Percentiles rank a stretch among this genome's conserved stretches.
These are phyloP conservation scores for Xylaria sp. DNA, from an alignment of 2,329 filamentous ascomycete genomes.

Conservation along the genomic window DNA sequence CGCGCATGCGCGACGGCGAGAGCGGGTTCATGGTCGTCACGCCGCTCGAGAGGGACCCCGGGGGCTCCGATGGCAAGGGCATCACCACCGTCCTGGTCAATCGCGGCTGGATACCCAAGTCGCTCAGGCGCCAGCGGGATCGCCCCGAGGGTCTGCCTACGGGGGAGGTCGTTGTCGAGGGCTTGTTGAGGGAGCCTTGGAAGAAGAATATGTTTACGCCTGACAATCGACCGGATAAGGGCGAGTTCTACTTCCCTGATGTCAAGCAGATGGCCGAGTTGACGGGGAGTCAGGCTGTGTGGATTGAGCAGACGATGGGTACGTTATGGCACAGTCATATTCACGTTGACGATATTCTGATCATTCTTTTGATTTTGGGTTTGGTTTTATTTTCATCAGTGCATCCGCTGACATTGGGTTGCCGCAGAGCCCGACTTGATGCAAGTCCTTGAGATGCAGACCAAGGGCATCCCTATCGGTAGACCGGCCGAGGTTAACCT, in stretches of 20 bases:
- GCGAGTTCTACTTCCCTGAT: constrained; percentile 95
- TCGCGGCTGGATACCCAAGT: constrained; percentile 90
- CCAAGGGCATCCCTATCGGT: constrained; percentile 88
- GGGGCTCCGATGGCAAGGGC: not conserved
- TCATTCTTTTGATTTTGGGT: not conserved
- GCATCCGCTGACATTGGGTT: constrained; percentile 36
- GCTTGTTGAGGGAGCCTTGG: constrained; percentile 86
- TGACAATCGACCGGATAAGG: constrained; percentile 82
- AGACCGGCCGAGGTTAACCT: constrained; percentile 89
- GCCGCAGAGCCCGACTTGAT: constrained; percentile 79
- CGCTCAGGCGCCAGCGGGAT: constrained; percentile 70
- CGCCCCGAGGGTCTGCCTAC: constrained; percentile 72
- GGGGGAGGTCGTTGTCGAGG: constrained; percentile 82
- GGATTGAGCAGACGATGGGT: constrained; percentile 97
- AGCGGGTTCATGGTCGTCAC: constrained; percentile 94
- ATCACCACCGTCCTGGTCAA: constrained; percentile 79
- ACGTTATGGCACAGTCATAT: constrained; percentile 43
- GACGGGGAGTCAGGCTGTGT: constrained; percentile 86
- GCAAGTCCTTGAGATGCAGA: constrained; percentile 77
- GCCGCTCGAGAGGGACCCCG: constrained; percentile 77
- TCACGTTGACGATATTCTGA: not conserved
- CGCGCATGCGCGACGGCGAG: constrained; percentile 86
- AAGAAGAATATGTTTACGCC: constrained; percentile 99
- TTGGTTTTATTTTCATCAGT: constrained; percentile 7
- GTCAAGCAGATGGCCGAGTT: constrained; percentile 88